Evolutionary conservation across 192 early-diverging fungal genomes (phyloP), one percentile per base, ranked within the genome.

Genomic region (Coemansia sp.): DNA sequence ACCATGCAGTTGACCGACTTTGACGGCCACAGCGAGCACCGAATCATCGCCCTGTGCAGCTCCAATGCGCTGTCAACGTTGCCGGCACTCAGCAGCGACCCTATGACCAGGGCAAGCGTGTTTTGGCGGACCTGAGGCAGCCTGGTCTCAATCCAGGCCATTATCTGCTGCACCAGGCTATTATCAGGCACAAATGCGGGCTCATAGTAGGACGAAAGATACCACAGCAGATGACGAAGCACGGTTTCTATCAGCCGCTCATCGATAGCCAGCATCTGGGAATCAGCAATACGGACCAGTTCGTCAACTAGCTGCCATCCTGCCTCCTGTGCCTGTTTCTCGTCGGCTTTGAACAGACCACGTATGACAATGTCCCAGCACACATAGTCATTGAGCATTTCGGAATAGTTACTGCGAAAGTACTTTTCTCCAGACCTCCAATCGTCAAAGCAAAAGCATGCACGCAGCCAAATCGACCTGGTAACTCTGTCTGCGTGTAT

Each of bases 1-100:
- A 77, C 10, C 73, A 77, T 77, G 61, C 67, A 70, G 42, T 66
- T 70, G 38, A 77, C 38, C 1, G 73, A 50, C 33, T 45, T 50
- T n/a, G 67, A 23, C 30, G 67, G 66, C 56, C 63, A 55, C 43
- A 77, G 45, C 19, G 47, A 38, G 41, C 55, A 49, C 3, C 28
- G 11, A 23, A 35, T 6, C 73, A 77, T 70, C 20, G 44, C 12
- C 2, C 39, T 38, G 37, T 70, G 60, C 10, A 70, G 31, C 5
- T 64, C 73, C 43, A 77, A 53, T 6, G 73, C 73, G 13, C 52
- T 28, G 11, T 51, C 18, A 0, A 63, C 31, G 9, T 50, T 53
- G 1, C 38, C 59, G 9, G 50, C 48, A 2, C 36, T 23, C 10
- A 77, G 38, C 43, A 70, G 50, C 8, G 63, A 48, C 0, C 51